A percentile compares a stretch with the other conserved stretches of the same genome.
phyloP scores from a whole-genome alignment of 148 eudicot species.

The Polygonum aviculare region DNA sequence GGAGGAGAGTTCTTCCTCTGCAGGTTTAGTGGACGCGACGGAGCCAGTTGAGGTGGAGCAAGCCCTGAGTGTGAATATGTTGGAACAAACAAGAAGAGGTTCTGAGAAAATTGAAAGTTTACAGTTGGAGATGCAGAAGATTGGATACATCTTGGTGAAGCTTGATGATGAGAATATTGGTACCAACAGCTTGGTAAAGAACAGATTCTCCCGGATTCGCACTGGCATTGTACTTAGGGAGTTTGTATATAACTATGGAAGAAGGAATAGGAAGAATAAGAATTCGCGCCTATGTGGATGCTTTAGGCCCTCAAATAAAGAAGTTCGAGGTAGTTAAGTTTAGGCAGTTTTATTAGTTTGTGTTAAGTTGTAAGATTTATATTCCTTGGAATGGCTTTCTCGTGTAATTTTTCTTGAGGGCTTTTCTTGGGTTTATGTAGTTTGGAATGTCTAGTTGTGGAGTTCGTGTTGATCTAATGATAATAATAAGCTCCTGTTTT shows the following conservation, averaged over 20 bases:
- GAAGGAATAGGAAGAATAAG: conserved; percentile 42
- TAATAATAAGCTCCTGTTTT: neutral
- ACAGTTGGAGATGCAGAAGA: conserved; percentile 67
- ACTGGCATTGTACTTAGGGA: conserved; percentile 46
- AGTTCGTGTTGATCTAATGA: conserved; percentile 3
- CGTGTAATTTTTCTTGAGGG: neutral
- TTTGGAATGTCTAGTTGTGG: conserved; percentile 6
- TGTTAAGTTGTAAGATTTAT: neutral
- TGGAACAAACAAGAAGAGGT: conserved; percentile 58
- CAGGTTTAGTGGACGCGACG: conserved; percentile 18
- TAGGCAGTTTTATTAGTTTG: conserved; percentile 1
- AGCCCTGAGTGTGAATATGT: conserved; percentile 28
- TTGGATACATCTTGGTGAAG: conserved; percentile 46
- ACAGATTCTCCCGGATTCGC: conserved; percentile 34
- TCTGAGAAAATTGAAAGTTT: conserved; percentile 60
- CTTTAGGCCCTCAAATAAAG: conserved; percentile 32
- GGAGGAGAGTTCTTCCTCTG: conserved; percentile 32
- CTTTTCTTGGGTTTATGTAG: neutral
- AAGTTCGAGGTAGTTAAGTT: conserved; percentile 17
- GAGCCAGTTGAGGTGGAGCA: conserved; percentile 32
- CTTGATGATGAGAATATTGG: conserved; percentile 57
- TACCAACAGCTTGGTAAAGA: conserved; percentile 26
- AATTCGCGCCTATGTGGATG: conserved; percentile 64
- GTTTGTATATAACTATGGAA: conserved; percentile 49
- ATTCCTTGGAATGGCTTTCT: neutral